Base-by-base conservation (phyloP, 2,329 filamentous ascomycete genomes). In the Monilinia fructigena region DNA sequence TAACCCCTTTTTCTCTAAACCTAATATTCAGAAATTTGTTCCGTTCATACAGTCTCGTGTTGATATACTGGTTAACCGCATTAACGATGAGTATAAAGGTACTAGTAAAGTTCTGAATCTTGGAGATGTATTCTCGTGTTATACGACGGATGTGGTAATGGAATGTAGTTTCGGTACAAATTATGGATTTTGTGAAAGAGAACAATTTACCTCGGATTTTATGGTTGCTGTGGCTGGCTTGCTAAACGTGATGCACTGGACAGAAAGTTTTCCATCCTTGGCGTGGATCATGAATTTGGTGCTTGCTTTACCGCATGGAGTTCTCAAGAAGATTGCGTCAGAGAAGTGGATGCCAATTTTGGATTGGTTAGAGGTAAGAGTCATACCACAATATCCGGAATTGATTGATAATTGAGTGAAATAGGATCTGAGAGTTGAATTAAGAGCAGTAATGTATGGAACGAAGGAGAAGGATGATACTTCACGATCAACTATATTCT, bases 401-500 rank as follows among this genome's bases (percentile, higher is more conserved):
- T 5, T 14, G 3, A 23, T 38, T 52, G 23, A 52, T 50, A 31
- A 26, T 65, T 6, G 38, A 8, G 1, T n/a, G 3, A 6, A 10
- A 28, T 50, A 65, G 63, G 63, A 65, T 11, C 31, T 65, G 12
- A 47, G 63, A n/a, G 7, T 42, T 14, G 54, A 65, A 18, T 28
- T 65, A 20, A 65, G 54, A 14, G 35, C 16, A 28, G 63, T 65
- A 12, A 65, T 65, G 54, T 6, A 50, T 38, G 63, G 55, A 50
- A 59, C 45, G 31, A 54, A 53, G 47, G 35, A 54, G 12, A 52
- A 50, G 31, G 54, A 54, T 4, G 45, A 60, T 53, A 14, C 23
- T 6, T 40, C 52, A 23, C 65, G 70, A 72, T 48, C 67, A 69
- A 75, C 70, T 8, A 71, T 75, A 60, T 75, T 74, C 63, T 72